Evolutionary conservation across 2,329 filamentous ascomycete species (phyloP).

Genomic region (Ophiostoma piceae): DNA sequence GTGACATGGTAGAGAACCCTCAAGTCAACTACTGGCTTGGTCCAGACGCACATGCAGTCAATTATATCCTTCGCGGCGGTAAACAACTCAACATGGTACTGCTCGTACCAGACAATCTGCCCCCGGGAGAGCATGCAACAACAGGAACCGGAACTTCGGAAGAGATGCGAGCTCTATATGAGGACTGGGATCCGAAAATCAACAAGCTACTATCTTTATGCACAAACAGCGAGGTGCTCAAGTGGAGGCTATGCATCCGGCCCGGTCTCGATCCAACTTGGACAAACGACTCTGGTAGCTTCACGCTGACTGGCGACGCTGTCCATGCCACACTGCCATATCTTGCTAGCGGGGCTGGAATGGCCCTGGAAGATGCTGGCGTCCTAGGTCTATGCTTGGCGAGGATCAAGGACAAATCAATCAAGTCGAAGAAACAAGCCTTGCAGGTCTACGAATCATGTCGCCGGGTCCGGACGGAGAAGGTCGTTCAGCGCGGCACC

Average conservation of each 20-base stretch:
- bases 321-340: slow-evolving; percentile 37
- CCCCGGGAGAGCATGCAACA: slow-evolving; percentile 28
- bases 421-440: slow-evolving; percentile 17
- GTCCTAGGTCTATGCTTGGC: slow-evolving; percentile 28
- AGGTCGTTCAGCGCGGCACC: slow-evolving; percentile 24
- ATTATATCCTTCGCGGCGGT: slow-evolving; percentile 34
- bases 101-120: slow-evolving; percentile 30
- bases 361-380: slow-evolving; percentile 43
- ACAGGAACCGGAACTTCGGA: slow-evolving; percentile 32
- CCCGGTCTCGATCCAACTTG: slow-evolving; percentile 38
- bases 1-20: slow-evolving; percentile 31
- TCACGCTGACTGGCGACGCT: slow-evolving; percentile 22
- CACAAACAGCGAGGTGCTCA: slow-evolving; percentile 39
- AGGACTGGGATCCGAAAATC: slow-evolving; percentile 36
- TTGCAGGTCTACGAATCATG: slow-evolving; percentile 25
- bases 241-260: slow-evolving; percentile 45
- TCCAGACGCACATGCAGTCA: slow-evolving; percentile 34
- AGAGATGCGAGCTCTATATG: slow-evolving; percentile 37
- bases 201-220: slow-evolving; percentile 36
- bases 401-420: slow-evolving; percentile 15
- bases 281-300: slow-evolving; percentile 33
- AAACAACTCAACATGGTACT: slow-evolving; percentile 35
- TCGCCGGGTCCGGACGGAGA: slow-evolving; percentile 23
- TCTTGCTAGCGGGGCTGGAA: slow-evolving; percentile 44
- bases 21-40: slow-evolving; percentile 35